Conservation (phyloP, 192 early-diverging fungal genomes). For the Polychytrium aggregatum region DNA sequence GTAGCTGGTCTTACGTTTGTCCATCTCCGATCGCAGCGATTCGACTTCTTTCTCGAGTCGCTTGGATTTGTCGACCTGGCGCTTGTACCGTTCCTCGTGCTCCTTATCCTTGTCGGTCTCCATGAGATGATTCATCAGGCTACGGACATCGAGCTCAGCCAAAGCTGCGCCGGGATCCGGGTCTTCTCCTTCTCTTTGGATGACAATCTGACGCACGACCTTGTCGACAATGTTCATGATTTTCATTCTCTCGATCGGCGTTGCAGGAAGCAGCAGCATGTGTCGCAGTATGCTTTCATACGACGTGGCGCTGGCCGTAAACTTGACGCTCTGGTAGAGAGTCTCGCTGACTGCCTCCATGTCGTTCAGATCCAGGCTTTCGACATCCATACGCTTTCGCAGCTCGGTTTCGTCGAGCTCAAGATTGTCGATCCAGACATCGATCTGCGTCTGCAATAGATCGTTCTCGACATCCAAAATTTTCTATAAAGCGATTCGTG, state of each 20-base stretch:
- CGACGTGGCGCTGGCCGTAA: slow-evolving; percentile 16
- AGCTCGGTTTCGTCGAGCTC: slow-evolving; percentile 29
- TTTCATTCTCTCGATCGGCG: slow-evolving; percentile 38
- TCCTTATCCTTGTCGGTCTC: slow-evolving; percentile 22
- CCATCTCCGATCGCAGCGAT: slow-evolving; percentile 8
- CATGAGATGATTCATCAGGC: slow-evolving; percentile 20
- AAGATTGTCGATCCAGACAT: slow-evolving; percentile 35
- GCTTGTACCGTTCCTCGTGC: slow-evolving; percentile 25
- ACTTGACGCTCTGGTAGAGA: slow-evolving; percentile 17
- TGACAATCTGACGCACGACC: slow-evolving; percentile 30
- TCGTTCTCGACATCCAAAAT: slow-evolving; percentile 35
- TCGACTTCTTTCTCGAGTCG: slow-evolving; percentile 38
- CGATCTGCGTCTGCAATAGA: slow-evolving; percentile 40
- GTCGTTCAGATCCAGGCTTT: slow-evolving; percentile 10
- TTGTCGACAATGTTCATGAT: slow-evolving; percentile 39
- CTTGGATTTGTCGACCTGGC: slow-evolving; percentile 24
- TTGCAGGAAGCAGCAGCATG: slow-evolving; percentile 23
- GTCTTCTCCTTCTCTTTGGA: slow-evolving; percentile 32
- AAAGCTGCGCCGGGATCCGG: slow-evolving; percentile 28
- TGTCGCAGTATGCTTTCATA: slow-evolving; percentile 23
- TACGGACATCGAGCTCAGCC: slow-evolving; percentile 22
- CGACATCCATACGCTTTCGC: slow-evolving; percentile 9
- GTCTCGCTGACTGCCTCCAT: slow-evolving; percentile 4
- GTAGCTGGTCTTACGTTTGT: neutral
- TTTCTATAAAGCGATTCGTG: slow-evolving; percentile 17